Evolutionary conservation across 2,329 filamentous ascomycete species (phyloP).

Genomic region (Arthrinium puccinioides): DNA sequence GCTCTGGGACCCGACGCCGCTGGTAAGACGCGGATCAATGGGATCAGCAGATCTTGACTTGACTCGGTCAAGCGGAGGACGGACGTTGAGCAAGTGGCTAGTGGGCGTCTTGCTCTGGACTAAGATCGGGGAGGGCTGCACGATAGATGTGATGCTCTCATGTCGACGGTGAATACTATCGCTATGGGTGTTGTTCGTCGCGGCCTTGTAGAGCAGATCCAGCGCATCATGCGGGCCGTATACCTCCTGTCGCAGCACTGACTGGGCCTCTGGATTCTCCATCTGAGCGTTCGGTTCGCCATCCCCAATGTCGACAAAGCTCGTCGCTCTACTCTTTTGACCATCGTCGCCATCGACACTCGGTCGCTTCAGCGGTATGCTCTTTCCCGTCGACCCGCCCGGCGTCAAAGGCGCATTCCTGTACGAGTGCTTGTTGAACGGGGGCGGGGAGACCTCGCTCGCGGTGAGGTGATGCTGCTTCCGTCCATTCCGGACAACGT

Average conservation of each 20-base stretch:
- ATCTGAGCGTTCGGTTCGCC: constrained; percentile 51
- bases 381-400: constrained; percentile 57
- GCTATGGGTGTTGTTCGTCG: constrained; percentile 46
- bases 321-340: constrained; percentile 22
- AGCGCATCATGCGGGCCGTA: constrained; percentile 91
- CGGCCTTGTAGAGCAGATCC: constrained; percentile 85
- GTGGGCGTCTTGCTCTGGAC: constrained; percentile 13
- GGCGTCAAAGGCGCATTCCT: constrained; percentile 55
- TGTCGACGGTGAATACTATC: constrained; percentile 18
- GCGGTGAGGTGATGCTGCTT: constrained; percentile 53
- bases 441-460: constrained; percentile 9
- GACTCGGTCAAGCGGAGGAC: constrained; percentile 11
- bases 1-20: constrained; percentile 10
- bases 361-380: constrained; percentile 60
- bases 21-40: constrained; percentile 22
- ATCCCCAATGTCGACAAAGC: constrained; percentile 29
- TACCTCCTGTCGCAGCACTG: constrained; percentile 63
- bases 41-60: constrained; percentile 20
- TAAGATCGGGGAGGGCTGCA: constrained; percentile 16
- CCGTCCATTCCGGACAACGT: constrained; percentile 65
- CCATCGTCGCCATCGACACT: constrained; percentile 29
- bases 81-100: constrained; percentile 13
- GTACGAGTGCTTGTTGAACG: constrained; percentile 37
- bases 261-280: constrained; percentile 58
- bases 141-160: constrained; percentile 14